Evolutionary conservation across 2,329 filamentous ascomycete genomes (phyloP), one percentile per base, ranked within the genome.

Genomic region (Stylonectria norvegica): DNA sequence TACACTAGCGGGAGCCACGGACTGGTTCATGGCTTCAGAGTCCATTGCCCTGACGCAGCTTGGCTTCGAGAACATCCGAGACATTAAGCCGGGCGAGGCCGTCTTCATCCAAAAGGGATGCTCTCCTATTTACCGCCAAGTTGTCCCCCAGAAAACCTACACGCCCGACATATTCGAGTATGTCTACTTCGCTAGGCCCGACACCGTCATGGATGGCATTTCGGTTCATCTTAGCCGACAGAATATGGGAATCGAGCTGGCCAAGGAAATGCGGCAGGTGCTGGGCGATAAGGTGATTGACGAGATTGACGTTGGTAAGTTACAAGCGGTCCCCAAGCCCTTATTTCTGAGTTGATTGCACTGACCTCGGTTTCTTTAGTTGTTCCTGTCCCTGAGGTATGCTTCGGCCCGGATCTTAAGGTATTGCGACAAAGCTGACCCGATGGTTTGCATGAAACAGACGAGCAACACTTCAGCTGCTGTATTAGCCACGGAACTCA

Each of bases 1-100:
- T 11, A 84, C 74, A 0, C 43, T 80, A 27, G 73, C 78, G 23
- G 71, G 77, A 4, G 81, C 80, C 5, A 83, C 67, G 45, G 89
- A 95, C 65, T 95, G 94, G 69, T 89, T 95, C 77, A 79, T 95
- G 71, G 88, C 89, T 1, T 95, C 89, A 0, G 89, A 95, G 65
- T 91, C 85, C 7, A 82, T 95, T 35, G 89, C 89, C 7, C 70
- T 95, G 33, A 78, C 78, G 32, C 88, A 94, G 62, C 81, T 91
- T 34, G 88, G 88, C 12, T 95, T 93, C 68, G 72, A 65, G 22
- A 73, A 89, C 58, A 83, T 94, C 53, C 67, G 75, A 27, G 86
- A 95, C 57, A 86, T 95, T 49, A 68, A 83, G 38, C 89, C 89
- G 0, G 89, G 90, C 16, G 79, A 95, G 66, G 89, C 88, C 3